phyloP scores from a whole-genome alignment of 345 rosid species.

The Leavenworthia alabamica region DNA sequence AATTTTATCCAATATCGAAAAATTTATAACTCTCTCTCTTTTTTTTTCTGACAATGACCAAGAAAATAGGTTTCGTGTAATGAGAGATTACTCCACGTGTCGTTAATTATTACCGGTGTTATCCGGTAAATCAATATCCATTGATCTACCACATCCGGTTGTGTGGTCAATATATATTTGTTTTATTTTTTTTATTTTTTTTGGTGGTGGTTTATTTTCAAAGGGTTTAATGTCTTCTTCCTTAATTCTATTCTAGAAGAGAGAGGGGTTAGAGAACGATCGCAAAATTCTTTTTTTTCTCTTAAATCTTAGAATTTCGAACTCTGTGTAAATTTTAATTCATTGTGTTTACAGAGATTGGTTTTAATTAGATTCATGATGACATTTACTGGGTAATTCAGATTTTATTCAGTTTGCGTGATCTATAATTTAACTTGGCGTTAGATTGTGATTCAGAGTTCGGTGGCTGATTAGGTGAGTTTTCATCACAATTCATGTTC shows the following conservation, averaged over 20 bases:
- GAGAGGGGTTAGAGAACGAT: slow-evolving; percentile 13
- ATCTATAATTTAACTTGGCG: slow-evolving; percentile 4
- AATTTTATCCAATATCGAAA: slow-evolving; percentile 24
- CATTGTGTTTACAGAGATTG: background rate
- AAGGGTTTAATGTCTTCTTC: slow-evolving; percentile 38
- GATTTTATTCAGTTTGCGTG: slow-evolving; percentile 5
- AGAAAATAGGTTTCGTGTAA: slow-evolving; percentile 26
- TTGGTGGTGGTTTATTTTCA: slow-evolving; percentile 31
- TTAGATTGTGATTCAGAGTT: slow-evolving; percentile 16
- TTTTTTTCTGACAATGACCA: background rate
- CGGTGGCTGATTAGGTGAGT: slow-evolving; percentile 27
- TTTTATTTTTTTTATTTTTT: background rate
- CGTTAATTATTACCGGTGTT: slow-evolving; percentile 19
- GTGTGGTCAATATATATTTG: slow-evolving; percentile 20
- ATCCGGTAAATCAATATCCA: slow-evolving; percentile 25
- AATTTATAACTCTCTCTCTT: background rate
- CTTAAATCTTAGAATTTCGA: background rate
- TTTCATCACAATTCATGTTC: slow-evolving; percentile 3
- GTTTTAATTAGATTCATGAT: slow-evolving; percentile 4
- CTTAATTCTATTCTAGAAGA: slow-evolving; percentile 19
- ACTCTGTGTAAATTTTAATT: background rate
- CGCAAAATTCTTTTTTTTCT: background rate
- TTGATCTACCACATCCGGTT: slow-evolving; percentile 33
- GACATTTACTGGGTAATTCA: background rate
- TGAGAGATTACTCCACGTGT: slow-evolving; percentile 38